Conservation (phyloP, 176 grass and related monocot genomes). For the Musa troglodytarum region DNA sequence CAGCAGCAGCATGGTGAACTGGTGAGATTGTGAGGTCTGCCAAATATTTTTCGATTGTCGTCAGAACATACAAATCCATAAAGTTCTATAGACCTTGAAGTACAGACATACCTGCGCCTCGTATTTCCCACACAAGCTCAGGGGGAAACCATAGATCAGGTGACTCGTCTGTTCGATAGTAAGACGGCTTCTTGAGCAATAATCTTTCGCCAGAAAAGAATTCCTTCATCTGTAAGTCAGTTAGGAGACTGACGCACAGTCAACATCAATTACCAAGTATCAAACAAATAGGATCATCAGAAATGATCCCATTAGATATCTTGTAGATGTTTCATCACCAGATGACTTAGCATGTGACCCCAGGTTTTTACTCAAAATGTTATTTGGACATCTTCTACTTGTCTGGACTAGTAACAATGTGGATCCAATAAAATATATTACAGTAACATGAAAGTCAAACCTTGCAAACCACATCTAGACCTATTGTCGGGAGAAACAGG, state of each 20-base stretch:
- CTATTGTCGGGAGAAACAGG: too few species aligned
- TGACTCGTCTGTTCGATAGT: conserved; percentile 82
- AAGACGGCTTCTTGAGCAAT: conserved; percentile 75
- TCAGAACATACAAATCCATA: background rate
- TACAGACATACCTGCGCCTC: conserved; percentile 55
- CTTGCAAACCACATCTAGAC: too few species aligned
- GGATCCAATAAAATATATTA: too few species aligned
- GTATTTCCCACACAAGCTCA: conserved; percentile 89
- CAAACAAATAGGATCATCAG: background rate
- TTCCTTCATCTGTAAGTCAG: conserved; percentile 53
- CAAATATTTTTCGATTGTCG: background rate
- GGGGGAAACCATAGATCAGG: conserved; percentile 67
- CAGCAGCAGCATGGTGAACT: conserved; percentile 71
- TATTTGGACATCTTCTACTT: too few species aligned
- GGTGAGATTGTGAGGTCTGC: conserved; percentile 77
- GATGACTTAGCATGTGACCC: too few species aligned
- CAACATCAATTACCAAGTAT: background rate
- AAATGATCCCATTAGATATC: background rate
- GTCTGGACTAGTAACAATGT: too few species aligned
- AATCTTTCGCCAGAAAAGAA: conserved; percentile 69
- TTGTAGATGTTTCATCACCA: too few species aligned
- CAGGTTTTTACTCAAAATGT: too few species aligned
- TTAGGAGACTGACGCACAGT: background rate
- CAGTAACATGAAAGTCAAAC: too few species aligned
- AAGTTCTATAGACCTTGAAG: background rate